A percentile compares a stretch with the other conserved stretches of the same genome.
Evolutionary conservation across 352 stramenopile species (phyloP).

Genomic region (Phytophthora meadii): DNA sequence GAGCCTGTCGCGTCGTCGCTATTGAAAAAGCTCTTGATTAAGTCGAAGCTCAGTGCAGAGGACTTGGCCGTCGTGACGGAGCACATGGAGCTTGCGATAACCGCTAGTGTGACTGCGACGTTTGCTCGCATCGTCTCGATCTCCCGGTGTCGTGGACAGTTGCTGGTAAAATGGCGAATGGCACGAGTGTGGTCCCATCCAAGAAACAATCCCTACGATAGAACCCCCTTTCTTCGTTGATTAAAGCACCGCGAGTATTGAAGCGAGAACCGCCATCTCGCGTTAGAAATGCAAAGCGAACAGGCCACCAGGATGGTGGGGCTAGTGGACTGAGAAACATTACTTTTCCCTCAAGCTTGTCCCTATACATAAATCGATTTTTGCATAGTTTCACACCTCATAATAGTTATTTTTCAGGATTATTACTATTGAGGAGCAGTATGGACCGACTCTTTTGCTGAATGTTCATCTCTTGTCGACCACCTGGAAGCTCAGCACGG

Average conservation of each 20-base stretch:
- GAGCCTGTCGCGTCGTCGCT: conserved; percentile 28
- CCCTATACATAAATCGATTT: too few relatives aligned
- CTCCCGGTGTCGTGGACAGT: conserved; percentile 1
- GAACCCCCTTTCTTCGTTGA: neutral
- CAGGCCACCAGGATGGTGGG: conserved; percentile 17
- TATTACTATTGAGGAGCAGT: too few relatives aligned
- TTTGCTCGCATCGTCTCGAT: conserved; percentile 9
- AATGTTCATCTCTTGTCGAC: conserved; percentile 6
- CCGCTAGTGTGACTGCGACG: conserved; percentile 18
- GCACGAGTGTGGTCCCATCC: conserved; percentile 16
- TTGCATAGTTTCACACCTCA: too few relatives aligned
- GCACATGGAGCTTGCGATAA: conserved; percentile 26
- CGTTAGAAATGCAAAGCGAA: conserved; percentile 24
- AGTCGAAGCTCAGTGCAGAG: neutral
- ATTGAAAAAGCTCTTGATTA: conserved; percentile 36
- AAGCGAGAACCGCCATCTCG: conserved; percentile 2
- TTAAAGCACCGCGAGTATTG: neutral
- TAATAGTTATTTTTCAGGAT: too few relatives aligned
- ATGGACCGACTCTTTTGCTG: conserved; percentile 2
- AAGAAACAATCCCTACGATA: conserved; percentile 8
- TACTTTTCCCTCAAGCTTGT: neutral
- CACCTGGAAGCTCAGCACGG: conserved; percentile 3
- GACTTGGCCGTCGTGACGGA: conserved; percentile 21
- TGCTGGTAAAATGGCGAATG: conserved; percentile 31
- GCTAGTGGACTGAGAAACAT: neutral